Conservation (phyloP, 1,284 basidiomycete genomes). For the Ceratobasidium sp. region DNA sequence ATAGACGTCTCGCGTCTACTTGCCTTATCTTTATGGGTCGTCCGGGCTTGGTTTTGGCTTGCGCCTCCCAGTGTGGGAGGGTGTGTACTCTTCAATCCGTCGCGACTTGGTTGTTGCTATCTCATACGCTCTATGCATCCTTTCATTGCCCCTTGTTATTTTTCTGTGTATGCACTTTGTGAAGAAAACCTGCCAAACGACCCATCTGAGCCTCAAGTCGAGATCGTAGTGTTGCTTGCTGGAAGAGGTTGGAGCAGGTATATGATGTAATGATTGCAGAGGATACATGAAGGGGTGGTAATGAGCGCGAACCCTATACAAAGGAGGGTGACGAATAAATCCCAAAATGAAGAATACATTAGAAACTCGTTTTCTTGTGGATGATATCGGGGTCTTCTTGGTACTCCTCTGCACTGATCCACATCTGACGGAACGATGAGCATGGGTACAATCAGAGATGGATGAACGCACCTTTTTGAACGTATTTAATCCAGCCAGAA, state of each 20-base stretch:
- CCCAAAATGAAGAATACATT: slow-evolving; percentile 9
- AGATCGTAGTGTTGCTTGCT: no score
- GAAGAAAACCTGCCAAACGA: slow-evolving; percentile 38
- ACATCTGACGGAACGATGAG: slow-evolving; percentile 75
- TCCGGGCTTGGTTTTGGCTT: slow-evolving; percentile 10
- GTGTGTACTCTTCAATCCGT: not conserved
- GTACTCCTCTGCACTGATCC: slow-evolving; percentile 99
- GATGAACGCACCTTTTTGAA: slow-evolving; percentile 86
- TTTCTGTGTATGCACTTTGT: slow-evolving; percentile 15
- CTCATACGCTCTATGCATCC: slow-evolving; percentile 11
- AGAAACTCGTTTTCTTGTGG: slow-evolving; percentile 89
- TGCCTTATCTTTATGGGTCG: slow-evolving; percentile 22
- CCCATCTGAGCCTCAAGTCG: not conserved
- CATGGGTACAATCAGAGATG: not conserved
- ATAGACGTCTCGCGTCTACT: slow-evolving; percentile 58
- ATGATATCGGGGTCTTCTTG: slow-evolving; percentile 99
- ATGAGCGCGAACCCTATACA: slow-evolving; percentile 8
- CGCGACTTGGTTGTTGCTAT: slow-evolving; percentile 18
- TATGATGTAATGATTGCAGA: not conserved
- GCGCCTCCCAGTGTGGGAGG: slow-evolving; percentile 1
- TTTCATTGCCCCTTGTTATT: slow-evolving; percentile 25
- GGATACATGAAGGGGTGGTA: slow-evolving; percentile 11
- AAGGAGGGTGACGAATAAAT: not conserved
- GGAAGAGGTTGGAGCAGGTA: not conserved
- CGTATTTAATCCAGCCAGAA: slow-evolving; percentile 92